Evolutionary conservation across 2,329 filamentous ascomycete species (phyloP), one percentile per base, ranked within the genome.

Genomic region (Pseudogymnoascus sp.): DNA sequence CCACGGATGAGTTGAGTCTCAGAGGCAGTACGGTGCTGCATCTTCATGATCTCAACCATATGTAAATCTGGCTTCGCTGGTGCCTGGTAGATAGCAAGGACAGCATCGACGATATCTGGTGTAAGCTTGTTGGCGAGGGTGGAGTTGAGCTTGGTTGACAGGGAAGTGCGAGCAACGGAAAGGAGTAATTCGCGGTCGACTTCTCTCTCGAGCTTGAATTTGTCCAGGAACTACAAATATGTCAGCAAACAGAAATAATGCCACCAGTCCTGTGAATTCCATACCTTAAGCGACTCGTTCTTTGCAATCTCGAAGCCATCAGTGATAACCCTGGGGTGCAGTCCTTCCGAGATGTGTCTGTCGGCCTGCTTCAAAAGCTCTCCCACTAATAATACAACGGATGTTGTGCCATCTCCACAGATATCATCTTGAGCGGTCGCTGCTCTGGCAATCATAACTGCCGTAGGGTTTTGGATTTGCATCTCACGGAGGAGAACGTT

Each of bases 1-100:
- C 95, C 95, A 68, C 90, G 87, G 76, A 99, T 97, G 65, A 99
- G 86, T 77, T 96, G 92, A 64, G 95, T 99, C 77, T 99, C 95
- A 33, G 95, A 91, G 64, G 93, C 93, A 61, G 91, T 92, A 70
- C 93, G 90, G 80, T 99, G 95, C 80, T 99, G 95, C 93, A 99
- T 97, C 76, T 96, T 97, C 95, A 99, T 99, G 72, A 99, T 97
- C 79, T 99, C 95, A 69, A 99, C 84, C 95, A 99, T 99, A 81
- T 97, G 93, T 73, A 99, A 78, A 78, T 99, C 95, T 63, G 96
- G 96, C 80, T 97, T 97, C 67, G 86, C 87, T 26, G 91, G 91
- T 17, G 90, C 81, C 75, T 92, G 84, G 81, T 97, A 93, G 75
- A 99, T 99, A 68, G 95, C 86, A 64, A 99, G 87, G 59, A 99